A percentile compares a stretch with the other conserved stretches of the same genome.
These are phyloP conservation scores for Podospora anserina DNA, from an alignment of 495 filamentous ascomycete genomes.

Conservation along the genomic window DNA sequence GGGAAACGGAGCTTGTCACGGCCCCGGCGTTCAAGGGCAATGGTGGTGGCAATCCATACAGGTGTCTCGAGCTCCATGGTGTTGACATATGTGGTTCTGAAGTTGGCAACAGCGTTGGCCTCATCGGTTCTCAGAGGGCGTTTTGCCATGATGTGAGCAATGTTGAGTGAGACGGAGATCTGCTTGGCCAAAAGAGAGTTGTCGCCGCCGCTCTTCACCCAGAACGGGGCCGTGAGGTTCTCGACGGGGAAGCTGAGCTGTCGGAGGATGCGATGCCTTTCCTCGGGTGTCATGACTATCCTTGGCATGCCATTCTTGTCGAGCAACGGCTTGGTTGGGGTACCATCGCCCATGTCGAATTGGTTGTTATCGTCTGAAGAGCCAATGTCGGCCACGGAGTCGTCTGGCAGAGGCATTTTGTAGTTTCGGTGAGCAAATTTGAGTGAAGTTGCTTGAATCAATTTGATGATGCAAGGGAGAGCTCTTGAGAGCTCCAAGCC, in stretches of 20 bases:
- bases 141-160: neutral
- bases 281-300: neutral
- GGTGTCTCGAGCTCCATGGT: constrained; percentile 16
- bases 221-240: constrained; percentile 20
- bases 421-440: neutral
- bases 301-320: neutral
- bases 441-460: neutral
- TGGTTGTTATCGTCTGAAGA: neutral
- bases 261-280: constrained; percentile 2
- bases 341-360: neutral
- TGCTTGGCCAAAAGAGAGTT: constrained; percentile 15
- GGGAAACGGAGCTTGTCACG: constrained; percentile 26
- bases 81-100: constrained; percentile 6
- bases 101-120: constrained; percentile 20
- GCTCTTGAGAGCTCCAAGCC: neutral
- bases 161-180: neutral
- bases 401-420: neutral
- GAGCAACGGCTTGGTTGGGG: neutral
- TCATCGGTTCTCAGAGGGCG: constrained; percentile 13
- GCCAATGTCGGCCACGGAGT: neutral
- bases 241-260: constrained; percentile 20
- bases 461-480: neutral
- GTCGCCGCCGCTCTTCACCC: constrained; percentile 11
- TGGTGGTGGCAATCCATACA: constrained; percentile 1
- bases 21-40: constrained; percentile 17